Percentiles rank a stretch among this genome's conserved stretches.
phyloP scores from a whole-genome alignment of 2,329 filamentous ascomycete species.

The Fusarium clavum region DNA sequence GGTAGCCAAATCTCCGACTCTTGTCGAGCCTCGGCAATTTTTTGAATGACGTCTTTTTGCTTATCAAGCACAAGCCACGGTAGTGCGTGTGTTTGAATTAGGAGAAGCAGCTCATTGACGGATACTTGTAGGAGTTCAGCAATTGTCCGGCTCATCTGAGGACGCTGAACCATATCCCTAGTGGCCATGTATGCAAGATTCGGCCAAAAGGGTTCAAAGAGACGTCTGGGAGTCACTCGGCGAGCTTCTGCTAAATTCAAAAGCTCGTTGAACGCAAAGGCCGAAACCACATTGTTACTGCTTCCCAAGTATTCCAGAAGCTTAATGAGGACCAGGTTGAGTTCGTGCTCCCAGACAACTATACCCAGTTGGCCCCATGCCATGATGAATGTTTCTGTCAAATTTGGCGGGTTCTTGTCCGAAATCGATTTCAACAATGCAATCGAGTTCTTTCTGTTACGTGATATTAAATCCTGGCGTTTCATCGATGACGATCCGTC shows the following conservation, averaged over 20 bases:
- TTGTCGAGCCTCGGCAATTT: conserved; percentile 82
- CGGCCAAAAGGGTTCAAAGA: conserved; percentile 91
- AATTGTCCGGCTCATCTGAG: conserved; percentile 83
- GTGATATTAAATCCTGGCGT: conserved; percentile 45
- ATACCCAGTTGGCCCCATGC: conserved; percentile 88
- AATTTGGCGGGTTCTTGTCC: conserved; percentile 71
- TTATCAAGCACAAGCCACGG: conserved; percentile 87
- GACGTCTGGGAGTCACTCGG: conserved; percentile 69
- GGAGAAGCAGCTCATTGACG: conserved; percentile 77
- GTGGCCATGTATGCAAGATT: conserved; percentile 84
- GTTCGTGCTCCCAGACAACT: conserved; percentile 80
- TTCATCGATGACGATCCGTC: conserved; percentile 29
- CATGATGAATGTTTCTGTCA: conserved; percentile 87
- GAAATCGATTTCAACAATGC: conserved; percentile 78
- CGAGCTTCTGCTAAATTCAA: conserved; percentile 76
- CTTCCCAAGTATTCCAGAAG: conserved; percentile 90
- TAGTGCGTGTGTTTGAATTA: conserved; percentile 83
- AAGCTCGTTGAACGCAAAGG: conserved; percentile 85
- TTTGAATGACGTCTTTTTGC: conserved; percentile 80
- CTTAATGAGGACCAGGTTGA: conserved; percentile 86
- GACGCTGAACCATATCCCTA: conserved; percentile 81
- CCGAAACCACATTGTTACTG: conserved; percentile 80
- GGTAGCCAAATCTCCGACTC: conserved; percentile 70
- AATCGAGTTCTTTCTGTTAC: conserved; percentile 74
- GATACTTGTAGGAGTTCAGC: conserved; percentile 84